These are phyloP conservation scores for Brassica carinata DNA, from an alignment of 345 rosid species.

Conservation along the genomic window DNA sequence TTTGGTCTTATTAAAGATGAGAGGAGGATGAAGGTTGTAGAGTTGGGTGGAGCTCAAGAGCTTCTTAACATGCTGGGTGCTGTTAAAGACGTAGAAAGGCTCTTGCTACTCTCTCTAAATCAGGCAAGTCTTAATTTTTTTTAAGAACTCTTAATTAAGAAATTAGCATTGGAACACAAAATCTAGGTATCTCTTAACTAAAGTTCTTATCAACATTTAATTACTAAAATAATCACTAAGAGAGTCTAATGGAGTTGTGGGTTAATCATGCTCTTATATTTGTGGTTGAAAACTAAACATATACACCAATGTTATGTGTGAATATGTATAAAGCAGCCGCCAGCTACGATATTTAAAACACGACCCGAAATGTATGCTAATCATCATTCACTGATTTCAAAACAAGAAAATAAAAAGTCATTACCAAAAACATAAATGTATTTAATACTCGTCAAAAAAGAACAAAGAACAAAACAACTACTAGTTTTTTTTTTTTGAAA, in stretches of 20 bases:
- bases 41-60: conserved; percentile 84
- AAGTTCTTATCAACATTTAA: no score
- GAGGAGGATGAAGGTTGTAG: conserved; percentile 88
- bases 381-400: conserved; percentile 1
- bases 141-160: no score
- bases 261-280: no score
- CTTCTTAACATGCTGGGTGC: conserved; percentile 70
- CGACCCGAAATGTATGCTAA: neutral
- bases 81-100: conserved; percentile 85
- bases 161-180: no score
- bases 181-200: no score
- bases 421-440: neutral
- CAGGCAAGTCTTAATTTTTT: conserved; percentile 47
- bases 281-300: neutral
- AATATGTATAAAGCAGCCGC: neutral
- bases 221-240: no score
- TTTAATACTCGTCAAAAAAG: neutral
- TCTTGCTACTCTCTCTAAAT: conserved; percentile 64
- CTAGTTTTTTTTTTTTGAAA: no score
- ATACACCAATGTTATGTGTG: neutral
- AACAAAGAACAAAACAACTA: neutral
- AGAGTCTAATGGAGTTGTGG: no score
- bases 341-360: neutral
- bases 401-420: neutral
- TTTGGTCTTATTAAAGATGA: conserved; percentile 51